Conservation (phyloP, 176 grass and related monocot genomes). For the Elaeis guineensis region DNA sequence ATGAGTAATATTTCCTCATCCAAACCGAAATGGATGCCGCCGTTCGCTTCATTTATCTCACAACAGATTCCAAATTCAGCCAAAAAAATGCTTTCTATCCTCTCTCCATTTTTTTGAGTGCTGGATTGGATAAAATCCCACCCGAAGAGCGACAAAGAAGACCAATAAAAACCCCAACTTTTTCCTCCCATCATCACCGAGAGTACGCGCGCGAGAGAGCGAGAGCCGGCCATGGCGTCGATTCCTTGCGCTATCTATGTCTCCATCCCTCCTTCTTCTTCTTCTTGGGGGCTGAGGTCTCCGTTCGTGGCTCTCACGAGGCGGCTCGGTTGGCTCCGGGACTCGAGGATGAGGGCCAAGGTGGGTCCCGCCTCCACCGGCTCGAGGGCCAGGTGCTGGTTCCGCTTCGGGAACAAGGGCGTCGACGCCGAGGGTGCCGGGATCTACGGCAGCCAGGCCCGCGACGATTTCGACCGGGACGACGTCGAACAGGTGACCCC, state of each 20-base stretch:
- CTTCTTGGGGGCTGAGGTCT: not conserved
- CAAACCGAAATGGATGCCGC: too few species aligned
- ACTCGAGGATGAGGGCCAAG: not conserved
- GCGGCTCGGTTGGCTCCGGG: not conserved
- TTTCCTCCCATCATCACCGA: too few species aligned
- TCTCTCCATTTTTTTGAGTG: too few species aligned
- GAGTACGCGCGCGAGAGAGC: too few species aligned
- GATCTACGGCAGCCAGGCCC: conserved; percentile 5
- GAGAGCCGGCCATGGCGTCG: not conserved
- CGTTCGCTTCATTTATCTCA: too few species aligned
- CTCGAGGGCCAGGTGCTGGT: not conserved
- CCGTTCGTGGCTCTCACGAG: conserved; percentile 1
- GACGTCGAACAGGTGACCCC: conserved; percentile 8
- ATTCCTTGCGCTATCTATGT: conserved; percentile 11
- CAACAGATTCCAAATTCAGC: too few species aligned
- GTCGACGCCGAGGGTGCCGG: conserved; percentile 16
- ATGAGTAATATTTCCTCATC: too few species aligned
- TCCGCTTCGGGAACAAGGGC: conserved; percentile 9
- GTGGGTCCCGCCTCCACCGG: not conserved
- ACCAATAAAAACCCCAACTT: too few species aligned
- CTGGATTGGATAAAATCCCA: too few species aligned
- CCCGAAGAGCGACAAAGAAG: too few species aligned
- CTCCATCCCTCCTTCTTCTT: not conserved
- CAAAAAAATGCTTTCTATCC: too few species aligned
- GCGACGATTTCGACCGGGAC: conserved; percentile 5